phyloP scores from a whole-genome alignment of 345 rosid genomes.

The Garcia nutans region DNA sequence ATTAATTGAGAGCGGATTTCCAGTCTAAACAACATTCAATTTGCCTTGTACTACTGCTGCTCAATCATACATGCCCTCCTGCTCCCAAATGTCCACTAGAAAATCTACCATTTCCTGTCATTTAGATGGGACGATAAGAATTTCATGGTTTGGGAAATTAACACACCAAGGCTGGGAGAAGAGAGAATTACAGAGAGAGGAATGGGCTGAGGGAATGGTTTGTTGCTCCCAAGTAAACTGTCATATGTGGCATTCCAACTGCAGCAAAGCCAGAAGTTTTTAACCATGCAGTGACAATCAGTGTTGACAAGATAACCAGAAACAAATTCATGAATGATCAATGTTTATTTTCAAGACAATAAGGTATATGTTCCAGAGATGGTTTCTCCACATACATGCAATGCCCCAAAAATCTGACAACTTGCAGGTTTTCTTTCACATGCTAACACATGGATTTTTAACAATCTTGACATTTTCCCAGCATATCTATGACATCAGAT shows the following conservation, averaged over 20 bases:
- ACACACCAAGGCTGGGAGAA: not conserved
- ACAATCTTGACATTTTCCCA: not conserved
- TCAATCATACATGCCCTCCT: slow-evolving; percentile 85
- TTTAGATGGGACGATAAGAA: not conserved
- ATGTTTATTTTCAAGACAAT: slow-evolving; percentile 1
- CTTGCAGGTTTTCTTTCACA: not conserved
- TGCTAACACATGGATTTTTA: not conserved
- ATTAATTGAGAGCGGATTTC: slow-evolving; percentile 6
- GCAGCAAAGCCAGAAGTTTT: slow-evolving; percentile 44
- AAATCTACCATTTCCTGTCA: slow-evolving; percentile 92
- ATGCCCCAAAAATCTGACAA: not conserved
- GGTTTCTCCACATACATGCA: slow-evolving; percentile 3
- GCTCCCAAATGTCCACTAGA: slow-evolving; percentile 90
- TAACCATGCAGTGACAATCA: slow-evolving; percentile 38
- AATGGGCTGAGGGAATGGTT: slow-evolving; percentile 68
- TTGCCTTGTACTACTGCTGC: slow-evolving; percentile 15
- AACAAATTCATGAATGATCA: slow-evolving; percentile 18
- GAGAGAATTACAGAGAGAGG: slow-evolving; percentile 66
- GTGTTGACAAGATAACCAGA: slow-evolving; percentile 41
- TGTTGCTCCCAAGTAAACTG: slow-evolving; percentile 78
- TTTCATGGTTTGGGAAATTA: not conserved
- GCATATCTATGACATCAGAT: not conserved
- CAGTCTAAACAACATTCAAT: slow-evolving; percentile 26
- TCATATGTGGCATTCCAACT: slow-evolving; percentile 79
- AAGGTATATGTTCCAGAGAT: not conserved